Percentiles rank a stretch among this genome's conserved stretches.
phyloP scores from a whole-genome alignment of 169 alveolate genomes.

The Cryptosporidium sp. region DNA sequence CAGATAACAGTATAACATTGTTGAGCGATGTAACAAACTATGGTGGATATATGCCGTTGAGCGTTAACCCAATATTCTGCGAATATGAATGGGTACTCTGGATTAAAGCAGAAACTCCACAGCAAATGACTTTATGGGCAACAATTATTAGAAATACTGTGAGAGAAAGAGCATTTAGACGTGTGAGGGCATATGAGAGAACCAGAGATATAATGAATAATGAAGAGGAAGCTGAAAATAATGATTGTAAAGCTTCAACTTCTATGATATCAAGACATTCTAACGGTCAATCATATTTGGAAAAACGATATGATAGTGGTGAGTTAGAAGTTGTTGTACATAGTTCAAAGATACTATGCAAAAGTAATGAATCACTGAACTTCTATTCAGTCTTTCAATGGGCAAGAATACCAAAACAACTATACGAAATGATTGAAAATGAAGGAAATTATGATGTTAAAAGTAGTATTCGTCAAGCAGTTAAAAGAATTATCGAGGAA shows the following conservation, averaged over 20 bases:
- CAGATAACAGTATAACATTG: constrained; percentile 57
- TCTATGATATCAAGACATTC: constrained; percentile 20
- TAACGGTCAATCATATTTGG: constrained; percentile 1
- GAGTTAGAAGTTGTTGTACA: constrained; percentile 68
- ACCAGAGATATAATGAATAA: constrained; percentile 66
- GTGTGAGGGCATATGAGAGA: constrained; percentile 73
- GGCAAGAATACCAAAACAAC: constrained; percentile 57
- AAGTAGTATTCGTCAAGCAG: constrained; percentile 59
- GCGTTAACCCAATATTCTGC: constrained; percentile 68
- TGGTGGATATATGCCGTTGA: constrained; percentile 70
- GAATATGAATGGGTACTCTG: constrained; percentile 72
- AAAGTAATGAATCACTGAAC: constrained; percentile 31
- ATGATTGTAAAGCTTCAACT: constrained; percentile 68
- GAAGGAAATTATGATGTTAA: constrained; percentile 74
- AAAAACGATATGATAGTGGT: constrained; percentile 72
- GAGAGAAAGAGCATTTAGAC: constrained; percentile 70
- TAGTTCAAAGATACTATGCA: constrained; percentile 47
- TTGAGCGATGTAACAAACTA: constrained; percentile 38
- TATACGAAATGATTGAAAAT: constrained; percentile 75
- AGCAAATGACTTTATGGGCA: constrained; percentile 75
- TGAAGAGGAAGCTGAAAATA: constrained; percentile 44
- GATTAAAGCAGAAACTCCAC: constrained; percentile 73
- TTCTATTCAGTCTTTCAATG: constrained; percentile 72
- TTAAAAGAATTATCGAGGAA: constrained; percentile 61
- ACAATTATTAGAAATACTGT: constrained; percentile 70